Percentiles rank a stretch among this genome's conserved stretches.
Evolutionary conservation across 2,329 filamentous ascomycete species (phyloP).

Genomic region (Ophidiomyces ophidiicola): DNA sequence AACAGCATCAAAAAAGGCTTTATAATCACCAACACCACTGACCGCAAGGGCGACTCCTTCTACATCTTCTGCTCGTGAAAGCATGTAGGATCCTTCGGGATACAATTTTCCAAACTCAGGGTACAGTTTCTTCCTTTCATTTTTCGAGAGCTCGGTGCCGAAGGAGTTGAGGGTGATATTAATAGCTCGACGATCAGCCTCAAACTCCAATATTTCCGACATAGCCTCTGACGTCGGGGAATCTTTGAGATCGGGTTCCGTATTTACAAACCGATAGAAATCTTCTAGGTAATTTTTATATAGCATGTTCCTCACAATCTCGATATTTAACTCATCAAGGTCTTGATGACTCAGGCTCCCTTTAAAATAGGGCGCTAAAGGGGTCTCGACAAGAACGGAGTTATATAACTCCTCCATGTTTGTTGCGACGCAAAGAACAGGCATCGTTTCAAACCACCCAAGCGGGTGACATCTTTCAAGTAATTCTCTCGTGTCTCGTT

Average conservation of each 20-base stretch:
- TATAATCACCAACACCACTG: slow-evolving; percentile 86
- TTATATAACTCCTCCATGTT: slow-evolving; percentile 99
- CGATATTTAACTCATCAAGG: slow-evolving; percentile 95
- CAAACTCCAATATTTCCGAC: slow-evolving; percentile 90
- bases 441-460: slow-evolving; percentile 98
- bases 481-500: slow-evolving; percentile 89
- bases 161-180: slow-evolving; percentile 99
- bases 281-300: slow-evolving; percentile 99
- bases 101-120: slow-evolving; percentile 83
- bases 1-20: slow-evolving; percentile 90
- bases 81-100: slow-evolving; percentile 87
- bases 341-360: slow-evolving; percentile 91
- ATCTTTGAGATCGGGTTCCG: slow-evolving; percentile 69
- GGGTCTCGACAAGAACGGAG: slow-evolving; percentile 91
- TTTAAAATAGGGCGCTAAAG: slow-evolving; percentile 93
- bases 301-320: slow-evolving; percentile 94
- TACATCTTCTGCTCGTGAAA: slow-evolving; percentile 85
- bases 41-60: slow-evolving; percentile 90
- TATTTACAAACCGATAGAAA: slow-evolving; percentile 90
- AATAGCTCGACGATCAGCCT: slow-evolving; percentile 90
- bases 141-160: slow-evolving; percentile 87
- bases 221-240: slow-evolving; percentile 90
- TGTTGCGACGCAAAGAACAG: slow-evolving; percentile 90
- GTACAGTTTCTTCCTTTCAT: slow-evolving; percentile 90
- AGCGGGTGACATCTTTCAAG: slow-evolving; percentile 92